Base-by-base conservation (phyloP, 768 basidiomycete species). In the Kondoa subrosea region DNA sequence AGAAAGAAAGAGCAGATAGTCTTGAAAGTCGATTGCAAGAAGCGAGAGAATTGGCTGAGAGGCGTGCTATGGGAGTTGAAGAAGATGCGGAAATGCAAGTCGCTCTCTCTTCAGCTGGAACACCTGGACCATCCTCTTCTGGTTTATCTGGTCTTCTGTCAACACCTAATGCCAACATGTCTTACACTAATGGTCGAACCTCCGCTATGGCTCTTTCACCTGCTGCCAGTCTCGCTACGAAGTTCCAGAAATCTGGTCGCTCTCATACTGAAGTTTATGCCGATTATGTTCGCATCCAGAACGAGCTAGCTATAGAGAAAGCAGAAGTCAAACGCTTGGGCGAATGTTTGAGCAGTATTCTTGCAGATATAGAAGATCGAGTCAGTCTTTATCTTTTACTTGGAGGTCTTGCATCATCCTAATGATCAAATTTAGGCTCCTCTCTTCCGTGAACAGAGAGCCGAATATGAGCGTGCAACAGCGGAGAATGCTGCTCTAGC, bases 201-300 rank as follows among this genome's bases (percentile, higher is more conserved):
- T 59, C 81, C 8, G 82, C 85, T 78, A 78, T 87, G 74, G 83
- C 85, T 57, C 78, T 91, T 21, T 91, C 88, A 74, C 90, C 92
- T 1, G 89, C 91, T 0, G 87, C 92, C 15, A 86, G 87, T 2
- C 84, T 93, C 80, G 89, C 86, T 4, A 85, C 85, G 77, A 84
- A 81, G 70, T 83, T 86, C 26, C 90, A 91, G 78, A 85, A 83
- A 76, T 83, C 81, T 30, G 78, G 79, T 2, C 88, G 88, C 81
- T 88, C 87, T 0, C 93, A 93, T 78, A 93, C 93, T 0, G 88
- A 95, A 74, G 86, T 97, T 26, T 96, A 95, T 76, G 83, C 87
- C 17, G 90, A 95, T 74, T 89, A 89, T 72, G 85, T 93, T 34
- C 83, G 84, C 66, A 81, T 92, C 56, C 87, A 95, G 76, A 88